Percentiles rank a stretch among this genome's conserved stretches.
Conservation (phyloP, 352 stramenopile genomes). For the Phytophthora fragariaefolia region DNA sequence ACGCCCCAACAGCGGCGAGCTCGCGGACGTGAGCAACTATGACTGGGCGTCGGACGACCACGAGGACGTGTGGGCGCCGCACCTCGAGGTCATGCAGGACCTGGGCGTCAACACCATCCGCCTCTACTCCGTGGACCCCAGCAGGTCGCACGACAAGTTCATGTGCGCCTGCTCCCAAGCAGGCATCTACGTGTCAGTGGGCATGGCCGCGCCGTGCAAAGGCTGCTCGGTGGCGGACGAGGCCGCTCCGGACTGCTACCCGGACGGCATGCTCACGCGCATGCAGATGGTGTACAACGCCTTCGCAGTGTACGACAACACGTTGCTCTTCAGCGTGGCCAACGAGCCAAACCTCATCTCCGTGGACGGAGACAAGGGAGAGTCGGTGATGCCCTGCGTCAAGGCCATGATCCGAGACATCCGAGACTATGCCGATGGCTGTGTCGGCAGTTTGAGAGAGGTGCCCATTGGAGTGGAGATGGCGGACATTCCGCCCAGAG, state of each 20-base stretch:
- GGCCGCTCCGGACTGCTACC: slow-evolving; percentile 57
- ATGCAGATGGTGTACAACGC: slow-evolving; percentile 76
- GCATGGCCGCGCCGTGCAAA: slow-evolving; percentile 59
- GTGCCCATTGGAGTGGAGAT: slow-evolving; percentile 80
- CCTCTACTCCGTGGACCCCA: slow-evolving; percentile 70
- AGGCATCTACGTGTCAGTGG: slow-evolving; percentile 79
- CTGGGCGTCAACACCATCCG: slow-evolving; percentile 73
- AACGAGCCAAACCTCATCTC: slow-evolving; percentile 77
- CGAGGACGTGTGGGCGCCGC: slow-evolving; percentile 53
- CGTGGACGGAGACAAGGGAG: slow-evolving; percentile 44
- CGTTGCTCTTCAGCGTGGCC: slow-evolving; percentile 62
- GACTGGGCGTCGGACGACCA: slow-evolving; percentile 74
- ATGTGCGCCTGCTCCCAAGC: slow-evolving; percentile 74
- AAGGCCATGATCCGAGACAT: slow-evolving; percentile 77
- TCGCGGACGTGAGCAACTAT: slow-evolving; percentile 60
- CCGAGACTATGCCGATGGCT: slow-evolving; percentile 55
- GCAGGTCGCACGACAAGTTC: slow-evolving; percentile 74
- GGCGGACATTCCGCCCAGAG: slow-evolving; percentile 66
- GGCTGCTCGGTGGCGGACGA: slow-evolving; percentile 51
- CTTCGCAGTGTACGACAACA: slow-evolving; percentile 80
- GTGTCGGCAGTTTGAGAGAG: slow-evolving; percentile 46
- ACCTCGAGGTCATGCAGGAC: slow-evolving; percentile 61
- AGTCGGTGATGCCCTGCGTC: slow-evolving; percentile 63
- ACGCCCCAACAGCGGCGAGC: slow-evolving; percentile 62
- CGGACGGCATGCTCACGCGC: slow-evolving; percentile 55